Evolutionary conservation across 441 rosid genomes (phyloP).

Genomic region (Metrosideros polymorpha): DNA sequence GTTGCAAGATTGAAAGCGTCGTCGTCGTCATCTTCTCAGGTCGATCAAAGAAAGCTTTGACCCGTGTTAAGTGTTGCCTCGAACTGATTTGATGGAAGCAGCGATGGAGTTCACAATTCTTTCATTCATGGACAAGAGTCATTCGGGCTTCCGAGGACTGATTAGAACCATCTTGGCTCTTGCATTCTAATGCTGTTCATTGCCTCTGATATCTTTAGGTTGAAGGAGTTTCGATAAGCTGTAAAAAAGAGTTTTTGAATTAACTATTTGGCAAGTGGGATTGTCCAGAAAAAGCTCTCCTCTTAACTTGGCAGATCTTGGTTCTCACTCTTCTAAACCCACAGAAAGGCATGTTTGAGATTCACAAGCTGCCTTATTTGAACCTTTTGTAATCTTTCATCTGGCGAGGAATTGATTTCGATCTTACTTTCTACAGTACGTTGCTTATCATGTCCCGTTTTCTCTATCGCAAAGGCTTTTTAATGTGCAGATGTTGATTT

Average conservation of each 20-base stretch:
- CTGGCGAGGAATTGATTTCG: background rate
- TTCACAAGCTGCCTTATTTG: background rate
- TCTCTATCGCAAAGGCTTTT: background rate
- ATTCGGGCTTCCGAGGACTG: background rate
- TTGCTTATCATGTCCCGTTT: background rate
- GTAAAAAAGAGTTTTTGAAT: background rate
- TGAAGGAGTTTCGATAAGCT: background rate
- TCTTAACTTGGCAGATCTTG: background rate
- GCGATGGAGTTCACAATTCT: constrained; percentile 21
- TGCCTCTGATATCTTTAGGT: background rate
- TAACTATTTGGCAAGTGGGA: background rate
- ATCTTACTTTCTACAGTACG: background rate
- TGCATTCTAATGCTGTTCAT: constrained; percentile 3
- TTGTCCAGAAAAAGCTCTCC: background rate
- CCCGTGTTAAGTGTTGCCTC: background rate
- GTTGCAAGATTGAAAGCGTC: constrained; percentile 34
- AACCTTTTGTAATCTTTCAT: background rate
- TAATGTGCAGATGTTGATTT: background rate
- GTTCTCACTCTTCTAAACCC: background rate
- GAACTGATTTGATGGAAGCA: background rate
- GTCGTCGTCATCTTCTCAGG: constrained; percentile 35
- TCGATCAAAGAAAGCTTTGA: constrained; percentile 36
- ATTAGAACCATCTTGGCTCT: constrained; percentile 3
- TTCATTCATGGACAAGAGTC: constrained; percentile 32
- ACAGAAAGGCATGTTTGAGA: background rate